Conservation (phyloP, 345 rosid genomes). For the Syzygium aromaticum region DNA sequence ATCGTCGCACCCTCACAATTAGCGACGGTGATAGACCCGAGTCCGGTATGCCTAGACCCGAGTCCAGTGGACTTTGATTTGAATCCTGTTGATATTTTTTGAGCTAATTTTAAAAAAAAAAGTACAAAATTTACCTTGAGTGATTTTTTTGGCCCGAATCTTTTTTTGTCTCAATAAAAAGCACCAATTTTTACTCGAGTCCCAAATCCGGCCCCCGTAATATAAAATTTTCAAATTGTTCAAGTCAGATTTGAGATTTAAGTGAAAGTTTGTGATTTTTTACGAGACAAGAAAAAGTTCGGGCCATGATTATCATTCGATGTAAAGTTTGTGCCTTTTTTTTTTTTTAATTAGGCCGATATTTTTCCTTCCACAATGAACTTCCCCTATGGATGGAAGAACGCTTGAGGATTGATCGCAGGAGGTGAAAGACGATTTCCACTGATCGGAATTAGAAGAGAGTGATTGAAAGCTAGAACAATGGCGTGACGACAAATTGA, state of each 20-base stretch:
- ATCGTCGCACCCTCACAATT: background rate
- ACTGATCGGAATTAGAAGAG: background rate
- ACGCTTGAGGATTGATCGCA: background rate
- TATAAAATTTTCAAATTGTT: too few species aligned
- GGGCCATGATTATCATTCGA: too few species aligned
- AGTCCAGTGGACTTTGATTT: background rate
- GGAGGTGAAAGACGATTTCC: background rate
- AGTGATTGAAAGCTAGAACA: background rate
- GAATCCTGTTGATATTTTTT: background rate
- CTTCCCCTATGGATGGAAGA: background rate
- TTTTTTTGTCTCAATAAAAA: too few species aligned
- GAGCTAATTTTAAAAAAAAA: too few species aligned
- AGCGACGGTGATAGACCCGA: background rate
- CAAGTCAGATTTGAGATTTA: too few species aligned
- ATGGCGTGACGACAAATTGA: background rate
- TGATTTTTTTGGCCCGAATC: rapidly evolving
- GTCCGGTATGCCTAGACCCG: background rate
- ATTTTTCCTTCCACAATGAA: background rate
- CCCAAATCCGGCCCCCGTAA: too few species aligned
- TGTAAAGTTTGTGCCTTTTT: too few species aligned
- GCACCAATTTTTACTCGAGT: too few species aligned
- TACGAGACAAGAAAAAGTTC: too few species aligned
- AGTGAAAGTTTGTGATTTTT: too few species aligned
- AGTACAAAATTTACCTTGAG: too few species aligned
- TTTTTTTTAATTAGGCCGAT: background rate